Evolutionary conservation across 2,329 filamentous ascomycete species (phyloP).

Genomic region (Pseudogymnoascus sp.): DNA sequence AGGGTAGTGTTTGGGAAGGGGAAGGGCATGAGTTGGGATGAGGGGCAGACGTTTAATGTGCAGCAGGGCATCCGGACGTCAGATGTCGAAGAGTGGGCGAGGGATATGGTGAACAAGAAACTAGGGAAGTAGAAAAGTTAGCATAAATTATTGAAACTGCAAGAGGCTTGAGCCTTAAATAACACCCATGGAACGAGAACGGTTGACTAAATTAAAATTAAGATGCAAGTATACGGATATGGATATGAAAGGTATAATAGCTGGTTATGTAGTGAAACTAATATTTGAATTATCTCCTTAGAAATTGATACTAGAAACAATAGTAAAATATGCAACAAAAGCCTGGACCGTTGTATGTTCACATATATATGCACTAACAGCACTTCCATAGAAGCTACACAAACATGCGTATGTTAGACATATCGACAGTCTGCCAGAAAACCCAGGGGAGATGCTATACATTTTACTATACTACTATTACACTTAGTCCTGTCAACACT

Average conservation of each 20-base stretch:
- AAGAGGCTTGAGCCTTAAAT: neutral
- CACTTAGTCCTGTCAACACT: constrained; percentile 2
- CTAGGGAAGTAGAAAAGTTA: neutral
- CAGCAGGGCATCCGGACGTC: constrained; percentile 38
- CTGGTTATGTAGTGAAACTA: neutral
- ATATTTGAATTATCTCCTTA: neutral
- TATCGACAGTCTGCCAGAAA: neutral
- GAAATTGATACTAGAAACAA: neutral
- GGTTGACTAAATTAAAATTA: neutral
- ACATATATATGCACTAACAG: neutral
- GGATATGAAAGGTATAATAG: neutral
- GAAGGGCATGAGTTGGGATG: constrained; percentile 50
- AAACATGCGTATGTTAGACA: neutral
- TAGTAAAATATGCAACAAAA: neutral
- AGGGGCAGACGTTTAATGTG: constrained; percentile 44
- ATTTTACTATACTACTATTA: constrained; percentile 5
- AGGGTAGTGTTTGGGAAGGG: constrained; percentile 51
- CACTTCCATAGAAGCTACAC: neutral
- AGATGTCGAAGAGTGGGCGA: constrained; percentile 32
- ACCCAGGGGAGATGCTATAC: constrained; percentile 5
- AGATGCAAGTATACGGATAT: neutral
- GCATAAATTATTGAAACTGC: neutral
- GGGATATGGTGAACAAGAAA: neutral
- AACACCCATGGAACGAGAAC: neutral
- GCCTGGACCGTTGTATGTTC: neutral